These are phyloP conservation scores for Saccharata proteae DNA, from an alignment of 2,329 filamentous ascomycete species.

Conservation along the genomic window DNA sequence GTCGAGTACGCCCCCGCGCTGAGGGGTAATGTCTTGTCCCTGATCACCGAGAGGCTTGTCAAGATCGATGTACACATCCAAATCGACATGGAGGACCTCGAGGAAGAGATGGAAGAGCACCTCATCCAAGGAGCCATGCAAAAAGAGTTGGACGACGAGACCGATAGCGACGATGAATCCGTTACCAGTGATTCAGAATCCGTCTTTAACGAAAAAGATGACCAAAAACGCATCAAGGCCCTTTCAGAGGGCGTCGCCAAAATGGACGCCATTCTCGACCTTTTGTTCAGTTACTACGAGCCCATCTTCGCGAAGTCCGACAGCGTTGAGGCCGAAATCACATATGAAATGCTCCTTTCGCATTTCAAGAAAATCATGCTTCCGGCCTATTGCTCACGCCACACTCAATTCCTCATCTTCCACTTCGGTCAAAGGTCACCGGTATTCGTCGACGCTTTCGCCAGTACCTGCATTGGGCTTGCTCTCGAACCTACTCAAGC, in stretches of 20 bases:
- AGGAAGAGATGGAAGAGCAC: constrained; percentile 72
- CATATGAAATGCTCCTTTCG: constrained; percentile 66
- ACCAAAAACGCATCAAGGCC: constrained; percentile 50
- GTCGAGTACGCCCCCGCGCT: constrained; percentile 68
- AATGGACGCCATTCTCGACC: constrained; percentile 80
- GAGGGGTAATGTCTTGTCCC: constrained; percentile 65
- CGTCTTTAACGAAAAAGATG: constrained; percentile 44
- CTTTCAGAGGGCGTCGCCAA: constrained; percentile 78
- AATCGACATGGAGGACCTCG: constrained; percentile 80
- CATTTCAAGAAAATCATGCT: constrained; percentile 84
- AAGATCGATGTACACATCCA: constrained; percentile 95
- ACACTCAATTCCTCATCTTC: constrained; percentile 92
- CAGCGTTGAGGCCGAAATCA: constrained; percentile 51
- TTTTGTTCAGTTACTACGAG: constrained; percentile 74
- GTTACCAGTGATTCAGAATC: constrained; percentile 58
- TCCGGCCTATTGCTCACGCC: constrained; percentile 80
- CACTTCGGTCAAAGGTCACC: constrained; percentile 82
- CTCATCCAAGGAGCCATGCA: constrained; percentile 46
- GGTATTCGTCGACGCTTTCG: constrained; percentile 69
- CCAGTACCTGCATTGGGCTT: constrained; percentile 61
- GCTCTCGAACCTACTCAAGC: constrained; percentile 55
- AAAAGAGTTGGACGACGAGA: constrained; percentile 30
- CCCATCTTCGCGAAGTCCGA: constrained; percentile 58
- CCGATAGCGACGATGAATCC: constrained; percentile 58
- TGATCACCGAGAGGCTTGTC: constrained; percentile 77